Conservation (phyloP, 2,329 filamentous ascomycete species). For the Aspergillus carbonarius region DNA sequence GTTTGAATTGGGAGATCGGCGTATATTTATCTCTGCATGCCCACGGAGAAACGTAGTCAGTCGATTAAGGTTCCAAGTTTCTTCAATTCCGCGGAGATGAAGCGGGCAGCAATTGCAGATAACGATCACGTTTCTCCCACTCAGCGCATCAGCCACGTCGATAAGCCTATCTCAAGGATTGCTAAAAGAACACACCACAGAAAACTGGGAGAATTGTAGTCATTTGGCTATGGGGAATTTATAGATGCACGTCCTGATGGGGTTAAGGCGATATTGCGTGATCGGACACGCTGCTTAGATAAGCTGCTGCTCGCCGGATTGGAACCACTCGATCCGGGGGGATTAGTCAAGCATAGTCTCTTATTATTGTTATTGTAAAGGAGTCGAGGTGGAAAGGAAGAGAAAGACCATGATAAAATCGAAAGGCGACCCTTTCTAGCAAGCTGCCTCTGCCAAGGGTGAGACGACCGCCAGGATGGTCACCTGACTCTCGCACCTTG, state of each 20-base stretch:
- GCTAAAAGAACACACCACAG: slow-evolving; percentile 8
- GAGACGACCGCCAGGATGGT: too few relatives aligned
- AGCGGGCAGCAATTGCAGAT: slow-evolving; percentile 19
- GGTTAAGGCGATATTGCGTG: slow-evolving; percentile 34
- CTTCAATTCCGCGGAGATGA: slow-evolving; percentile 23
- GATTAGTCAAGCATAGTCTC: too few relatives aligned
- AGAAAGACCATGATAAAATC: too few relatives aligned
- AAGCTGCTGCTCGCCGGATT: slow-evolving; percentile 11
- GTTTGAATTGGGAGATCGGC: not conserved
- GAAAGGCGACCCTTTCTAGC: too few relatives aligned
- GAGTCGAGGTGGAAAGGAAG: too few relatives aligned
- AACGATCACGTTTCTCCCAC: slow-evolving; percentile 13
- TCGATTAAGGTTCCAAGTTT: slow-evolving; percentile 10
- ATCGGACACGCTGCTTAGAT: slow-evolving; percentile 22
- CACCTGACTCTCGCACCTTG: too few relatives aligned
- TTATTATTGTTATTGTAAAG: too few relatives aligned
- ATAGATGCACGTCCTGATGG: slow-evolving; percentile 27
- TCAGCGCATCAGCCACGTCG: slow-evolving; percentile 8
- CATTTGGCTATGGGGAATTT: slow-evolving; percentile 15
- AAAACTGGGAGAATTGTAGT: slow-evolving; percentile 1
- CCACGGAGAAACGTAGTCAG: not conserved
- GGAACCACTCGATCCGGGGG: not conserved
- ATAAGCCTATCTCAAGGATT: slow-evolving; percentile 21
- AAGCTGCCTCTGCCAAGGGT: too few relatives aligned
- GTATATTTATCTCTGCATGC: not conserved